A percentile compares a stretch with the other conserved stretches of the same genome.
Conservation (phyloP, 805 yeast species). For the Cyberlindnera saturnus region DNA sequence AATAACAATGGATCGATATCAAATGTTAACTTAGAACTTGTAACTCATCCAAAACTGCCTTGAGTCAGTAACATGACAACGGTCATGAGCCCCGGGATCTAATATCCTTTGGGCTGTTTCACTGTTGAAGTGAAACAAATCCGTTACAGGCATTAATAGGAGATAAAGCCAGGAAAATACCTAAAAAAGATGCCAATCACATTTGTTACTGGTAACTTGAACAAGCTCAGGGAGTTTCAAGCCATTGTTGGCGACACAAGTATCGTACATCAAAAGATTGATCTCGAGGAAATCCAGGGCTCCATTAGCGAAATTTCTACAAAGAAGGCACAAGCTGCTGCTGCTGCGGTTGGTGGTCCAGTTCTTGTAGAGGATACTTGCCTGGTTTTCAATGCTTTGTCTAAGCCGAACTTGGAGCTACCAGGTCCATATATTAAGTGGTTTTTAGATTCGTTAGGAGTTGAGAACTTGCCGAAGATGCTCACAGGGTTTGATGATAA, state of each 20-base stretch:
- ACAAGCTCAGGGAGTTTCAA: slow-evolving; percentile 81
- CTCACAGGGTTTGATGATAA: slow-evolving; percentile 78
- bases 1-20: too few relatives aligned
- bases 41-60: background rate
- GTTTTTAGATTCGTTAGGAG: slow-evolving; percentile 76
- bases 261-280: slow-evolving; percentile 62
- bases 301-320: slow-evolving; percentile 73
- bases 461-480: slow-evolving; percentile 71
- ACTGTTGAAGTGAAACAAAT: background rate
- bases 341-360: slow-evolving; percentile 59
- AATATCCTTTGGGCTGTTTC: background rate
- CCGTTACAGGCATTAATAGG: background rate
- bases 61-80: slow-evolving; percentile 8
- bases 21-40: too few relatives aligned
- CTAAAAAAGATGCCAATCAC: slow-evolving; percentile 34
- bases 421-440: slow-evolving; percentile 97
- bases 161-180: background rate
- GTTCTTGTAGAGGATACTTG: slow-evolving; percentile 96
- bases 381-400: slow-evolving; percentile 72
- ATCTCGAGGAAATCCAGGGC: slow-evolving; percentile 90
- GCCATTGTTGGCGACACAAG: slow-evolving; percentile 53
- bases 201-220: slow-evolving; percentile 83
- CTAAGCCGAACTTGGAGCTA: slow-evolving; percentile 44
- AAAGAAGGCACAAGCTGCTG: slow-evolving; percentile 75
- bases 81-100: background rate